phyloP scores from a whole-genome alignment of 140 eudicot genomes.

The Oenanthe javanica region DNA sequence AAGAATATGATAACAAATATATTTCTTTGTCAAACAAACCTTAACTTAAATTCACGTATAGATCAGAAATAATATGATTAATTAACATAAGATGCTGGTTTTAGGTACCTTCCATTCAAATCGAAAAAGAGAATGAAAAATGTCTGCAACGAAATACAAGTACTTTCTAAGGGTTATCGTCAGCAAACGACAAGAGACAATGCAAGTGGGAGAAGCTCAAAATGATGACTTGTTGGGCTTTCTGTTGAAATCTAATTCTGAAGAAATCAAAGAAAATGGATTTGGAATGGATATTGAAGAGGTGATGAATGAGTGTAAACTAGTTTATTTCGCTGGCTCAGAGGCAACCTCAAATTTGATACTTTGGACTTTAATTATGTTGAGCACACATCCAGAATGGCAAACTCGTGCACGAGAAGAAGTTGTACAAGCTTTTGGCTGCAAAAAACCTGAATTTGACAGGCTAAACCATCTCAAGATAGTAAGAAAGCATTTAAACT shows the following conservation, averaged over 20 bases:
- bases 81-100: neutral
- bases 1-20: neutral
- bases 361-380: slow-evolving; percentile 29
- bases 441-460: slow-evolving; percentile 15
- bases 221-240: slow-evolving; percentile 3
- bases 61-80: neutral
- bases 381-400: slow-evolving; percentile 32
- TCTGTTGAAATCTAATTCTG: neutral
- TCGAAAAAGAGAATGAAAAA: slow-evolving; percentile 10
- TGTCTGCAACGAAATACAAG: slow-evolving; percentile 15
- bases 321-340: slow-evolving; percentile 34
- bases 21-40: neutral
- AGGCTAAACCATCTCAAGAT: slow-evolving; percentile 16
- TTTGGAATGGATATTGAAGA: slow-evolving; percentile 26
- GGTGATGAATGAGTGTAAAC: slow-evolving; percentile 15
- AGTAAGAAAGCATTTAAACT: slow-evolving; percentile 9
- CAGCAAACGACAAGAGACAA: slow-evolving; percentile 24
- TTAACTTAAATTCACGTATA: neutral
- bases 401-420: slow-evolving; percentile 36
- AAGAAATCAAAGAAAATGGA: slow-evolving; percentile 20
- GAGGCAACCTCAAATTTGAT: slow-evolving; percentile 32
- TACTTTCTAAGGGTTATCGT: slow-evolving; percentile 16
- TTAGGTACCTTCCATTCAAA: slow-evolving; percentile 33
- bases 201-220: slow-evolving; percentile 20
- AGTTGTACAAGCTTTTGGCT: slow-evolving; percentile 23